phyloP scores from a whole-genome alignment of 2,329 filamentous ascomycete genomes.

The Anthostomella pinea region DNA sequence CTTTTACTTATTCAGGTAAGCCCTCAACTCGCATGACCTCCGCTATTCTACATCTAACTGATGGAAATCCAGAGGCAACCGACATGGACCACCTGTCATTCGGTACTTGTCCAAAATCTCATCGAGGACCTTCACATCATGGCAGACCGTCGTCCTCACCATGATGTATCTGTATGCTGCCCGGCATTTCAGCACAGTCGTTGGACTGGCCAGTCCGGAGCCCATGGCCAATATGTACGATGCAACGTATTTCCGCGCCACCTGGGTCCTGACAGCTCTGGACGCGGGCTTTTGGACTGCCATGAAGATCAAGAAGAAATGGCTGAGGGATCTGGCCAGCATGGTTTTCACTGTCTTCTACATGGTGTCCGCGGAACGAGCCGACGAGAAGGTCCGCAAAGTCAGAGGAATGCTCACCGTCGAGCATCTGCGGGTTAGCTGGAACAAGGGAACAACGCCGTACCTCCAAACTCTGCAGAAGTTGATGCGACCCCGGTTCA shows the following conservation, averaged over 20 bases:
- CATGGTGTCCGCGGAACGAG: slow-evolving; percentile 85
- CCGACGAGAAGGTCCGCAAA: slow-evolving; percentile 94
- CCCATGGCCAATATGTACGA: slow-evolving; percentile 93
- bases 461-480: slow-evolving; percentile 73
- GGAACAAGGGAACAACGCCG: slow-evolving; percentile 92
- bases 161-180: slow-evolving; percentile 88
- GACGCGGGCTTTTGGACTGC: slow-evolving; percentile 98
- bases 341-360: slow-evolving; percentile 88
- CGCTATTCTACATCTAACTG: slow-evolving; percentile 9
- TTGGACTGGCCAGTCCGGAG: slow-evolving; percentile 88
- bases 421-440: slow-evolving; percentile 86
- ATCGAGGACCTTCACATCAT: slow-evolving; percentile 71
- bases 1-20: slow-evolving; percentile 72
- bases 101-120: slow-evolving; percentile 69
- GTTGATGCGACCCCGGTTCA: slow-evolving; percentile 74
- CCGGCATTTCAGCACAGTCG: slow-evolving; percentile 89
- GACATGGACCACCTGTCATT: slow-evolving; percentile 80
- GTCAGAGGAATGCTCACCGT: slow-evolving; percentile 83
- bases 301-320: slow-evolving; percentile 80
- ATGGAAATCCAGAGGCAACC: slow-evolving; percentile 63
- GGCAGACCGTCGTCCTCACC: slow-evolving; percentile 85
- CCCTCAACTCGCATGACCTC: slow-evolving; percentile 1
- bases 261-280: slow-evolving; percentile 91
- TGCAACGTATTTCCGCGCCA: slow-evolving; percentile 88
- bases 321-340: slow-evolving; percentile 77